These are phyloP conservation scores for Plasmodium gallinaceum DNA, from an alignment of 169 alveolate genomes.

Conservation along the genomic window DNA sequence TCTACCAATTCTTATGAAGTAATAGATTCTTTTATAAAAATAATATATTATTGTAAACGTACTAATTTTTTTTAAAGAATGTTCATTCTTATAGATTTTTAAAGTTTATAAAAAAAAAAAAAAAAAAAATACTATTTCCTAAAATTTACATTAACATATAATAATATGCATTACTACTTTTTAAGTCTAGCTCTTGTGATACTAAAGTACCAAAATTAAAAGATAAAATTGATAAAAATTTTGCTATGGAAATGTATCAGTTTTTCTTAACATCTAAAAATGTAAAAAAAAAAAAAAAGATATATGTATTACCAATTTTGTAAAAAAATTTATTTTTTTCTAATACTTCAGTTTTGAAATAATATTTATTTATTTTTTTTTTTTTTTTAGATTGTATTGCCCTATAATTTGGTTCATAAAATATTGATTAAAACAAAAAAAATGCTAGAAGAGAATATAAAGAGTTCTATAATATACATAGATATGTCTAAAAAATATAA, in stretches of 20 bases:
- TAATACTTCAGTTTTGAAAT: neutral
- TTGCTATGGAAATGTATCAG: slow-evolving; percentile 53
- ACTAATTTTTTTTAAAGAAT: too few species aligned
- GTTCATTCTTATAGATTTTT: too few species aligned
- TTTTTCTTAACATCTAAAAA: slow-evolving; percentile 44
- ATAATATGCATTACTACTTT: neutral
- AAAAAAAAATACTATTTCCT: too few species aligned
- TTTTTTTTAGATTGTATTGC: slow-evolving; percentile 19
- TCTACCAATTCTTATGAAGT: slow-evolving; percentile 63
- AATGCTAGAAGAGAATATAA: slow-evolving; percentile 63
- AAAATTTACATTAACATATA: too few species aligned
- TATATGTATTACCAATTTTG: neutral
- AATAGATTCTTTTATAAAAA: neutral
- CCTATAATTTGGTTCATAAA: slow-evolving; percentile 27
- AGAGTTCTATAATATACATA: slow-evolving; percentile 45
- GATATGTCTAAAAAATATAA: slow-evolving; percentile 42
- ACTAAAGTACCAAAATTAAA: slow-evolving; percentile 45
- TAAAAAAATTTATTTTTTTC: neutral
- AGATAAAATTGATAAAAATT: slow-evolving; percentile 41
- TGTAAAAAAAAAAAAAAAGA: slow-evolving; percentile 6
- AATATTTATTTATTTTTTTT: neutral
- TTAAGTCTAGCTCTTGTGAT: slow-evolving; percentile 8
- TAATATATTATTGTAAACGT: neutral
- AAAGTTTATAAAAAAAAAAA: too few species aligned
- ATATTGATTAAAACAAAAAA: slow-evolving; percentile 30